Evolutionary conservation across 768 basidiomycete genomes (phyloP), one percentile per base, ranked within the genome.

Genomic region (Clathrus columnatus): DNA sequence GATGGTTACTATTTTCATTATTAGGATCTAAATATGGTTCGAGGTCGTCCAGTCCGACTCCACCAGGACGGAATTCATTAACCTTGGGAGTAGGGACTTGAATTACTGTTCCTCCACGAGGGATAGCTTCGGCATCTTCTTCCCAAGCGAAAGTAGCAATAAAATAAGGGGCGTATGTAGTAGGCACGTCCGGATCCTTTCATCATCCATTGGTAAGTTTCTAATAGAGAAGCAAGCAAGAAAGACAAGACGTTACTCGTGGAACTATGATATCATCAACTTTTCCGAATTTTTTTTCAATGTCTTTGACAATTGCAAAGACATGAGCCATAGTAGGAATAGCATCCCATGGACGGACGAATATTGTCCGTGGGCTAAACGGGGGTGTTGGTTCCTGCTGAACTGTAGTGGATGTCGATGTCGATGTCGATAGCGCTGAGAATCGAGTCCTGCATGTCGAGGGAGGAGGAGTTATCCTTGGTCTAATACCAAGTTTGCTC

Each of bases 261-360:
- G 42, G 21, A 28, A 48, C n/a, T 20, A 48, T 42, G 48, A 55
- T 47, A n/a, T 55, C 54, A 36, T 46, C 30, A 29, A 55, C 30
- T n/a, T 24, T 55, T 14, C 54, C 54, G 48, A 59, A 68, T 43
- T 42, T 60, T 56, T 50, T 72, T 67, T 86, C 84, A 26, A 85
- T 60, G 7, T 73, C 76, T 46, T 78, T 75, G 53, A 84, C 63
- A 46, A 82, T 70, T 46, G 76, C 70, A 7, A 76, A 71, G 4
- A 75, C 77, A 21, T 85, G 78, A 4, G 71, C 65, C 60, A 81
- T 75, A 29, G 75, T 76, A 2, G 61, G 64, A 16, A 79, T 64
- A 7, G 70, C 68, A 42, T 66, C 65, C 62, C 70, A 74, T 47
- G 73, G 65, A 44, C 74, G 71, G 32, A 81, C 65, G 28, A 66